A percentile compares a stretch with the other conserved stretches of the same genome.
Evolutionary conservation across 2,329 filamentous ascomycete species (phyloP).

Genomic region (Fusarium setosum): DNA sequence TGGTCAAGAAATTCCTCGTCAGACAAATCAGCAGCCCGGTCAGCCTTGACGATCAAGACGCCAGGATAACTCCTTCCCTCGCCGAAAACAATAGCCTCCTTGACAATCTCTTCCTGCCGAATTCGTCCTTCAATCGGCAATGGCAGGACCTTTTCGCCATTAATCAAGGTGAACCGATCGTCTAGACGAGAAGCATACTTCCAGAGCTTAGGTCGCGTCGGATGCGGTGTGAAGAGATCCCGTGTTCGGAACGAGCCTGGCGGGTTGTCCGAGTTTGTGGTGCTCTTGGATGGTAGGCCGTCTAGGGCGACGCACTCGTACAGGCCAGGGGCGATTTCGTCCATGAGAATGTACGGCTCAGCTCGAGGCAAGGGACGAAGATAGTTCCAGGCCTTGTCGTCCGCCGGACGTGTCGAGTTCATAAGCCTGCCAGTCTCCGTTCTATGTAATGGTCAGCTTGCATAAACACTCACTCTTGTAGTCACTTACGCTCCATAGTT

Average conservation of each 20-base stretch:
- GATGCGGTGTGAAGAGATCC: constrained; percentile 57
- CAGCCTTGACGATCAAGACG: constrained; percentile 62
- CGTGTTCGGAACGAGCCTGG: constrained; percentile 57
- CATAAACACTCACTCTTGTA: accelerated
- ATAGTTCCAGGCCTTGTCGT: constrained; percentile 46
- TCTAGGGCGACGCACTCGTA: constrained; percentile 53
- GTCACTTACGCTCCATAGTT: constrained; percentile 66
- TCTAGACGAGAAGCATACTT: constrained; percentile 59
- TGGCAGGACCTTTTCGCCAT: constrained; percentile 61
- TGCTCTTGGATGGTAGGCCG: constrained; percentile 51
- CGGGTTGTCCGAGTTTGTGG: constrained; percentile 52
- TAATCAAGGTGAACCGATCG: constrained; percentile 57
- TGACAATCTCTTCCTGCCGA: constrained; percentile 61
- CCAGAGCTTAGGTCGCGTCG: constrained; percentile 54
- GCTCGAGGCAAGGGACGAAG: constrained; percentile 45
- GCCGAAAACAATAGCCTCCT: constrained; percentile 69
- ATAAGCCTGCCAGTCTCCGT: constrained; percentile 45
- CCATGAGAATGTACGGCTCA: constrained; percentile 40
- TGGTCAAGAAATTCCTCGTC: constrained; percentile 58
- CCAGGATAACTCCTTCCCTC: constrained; percentile 63
- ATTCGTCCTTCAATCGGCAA: constrained; percentile 64
- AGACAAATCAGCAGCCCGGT: constrained; percentile 53
- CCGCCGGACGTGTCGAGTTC: constrained; percentile 38
- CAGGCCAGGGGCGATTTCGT: constrained; percentile 44
- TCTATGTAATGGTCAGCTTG: constrained; percentile 6